A percentile compares a stretch with the other conserved stretches of the same genome.
Conservation (phyloP, 768 basidiomycete genomes). For the Phylloporus sp. region DNA sequence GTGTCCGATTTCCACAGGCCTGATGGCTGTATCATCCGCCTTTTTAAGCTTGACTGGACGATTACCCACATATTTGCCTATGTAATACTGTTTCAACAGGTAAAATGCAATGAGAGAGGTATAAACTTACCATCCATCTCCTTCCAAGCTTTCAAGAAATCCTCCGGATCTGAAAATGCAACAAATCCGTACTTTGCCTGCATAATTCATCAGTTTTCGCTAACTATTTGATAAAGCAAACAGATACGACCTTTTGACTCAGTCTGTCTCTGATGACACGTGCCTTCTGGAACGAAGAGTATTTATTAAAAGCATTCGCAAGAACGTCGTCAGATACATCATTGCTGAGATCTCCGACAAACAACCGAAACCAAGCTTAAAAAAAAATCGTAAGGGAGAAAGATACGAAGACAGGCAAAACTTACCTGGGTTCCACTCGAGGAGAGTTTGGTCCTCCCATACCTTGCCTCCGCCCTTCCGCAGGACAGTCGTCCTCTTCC, state of each 20-base stretch:
- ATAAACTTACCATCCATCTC: constrained; percentile 88
- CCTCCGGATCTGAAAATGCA: constrained; percentile 96
- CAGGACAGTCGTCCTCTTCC: constrained; percentile 89
- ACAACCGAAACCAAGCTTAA: constrained; percentile 93
- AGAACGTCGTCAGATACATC: constrained; percentile 97
- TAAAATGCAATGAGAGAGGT: not conserved
- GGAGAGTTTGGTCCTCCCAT: constrained; percentile 96
- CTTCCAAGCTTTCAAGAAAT: constrained; percentile 98
- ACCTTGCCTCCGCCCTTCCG: constrained; percentile 94
- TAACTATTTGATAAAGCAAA: not conserved
- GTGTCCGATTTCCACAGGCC: constrained; percentile 91
- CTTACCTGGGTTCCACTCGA: constrained; percentile 97
- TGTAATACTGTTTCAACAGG: constrained; percentile 10
- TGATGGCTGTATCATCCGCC: constrained; percentile 80
- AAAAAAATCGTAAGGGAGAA: constrained; percentile 4
- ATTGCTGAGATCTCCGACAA: constrained; percentile 97
- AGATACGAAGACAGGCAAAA: constrained; percentile 6
- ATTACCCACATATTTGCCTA: constrained; percentile 97
- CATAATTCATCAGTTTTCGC: constrained; percentile 3
- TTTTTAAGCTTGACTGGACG: constrained; percentile 96
- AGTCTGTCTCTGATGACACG: constrained; percentile 92
- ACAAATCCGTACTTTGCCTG: constrained; percentile 98
- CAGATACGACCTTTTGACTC: constrained; percentile 76
- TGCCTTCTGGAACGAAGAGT: constrained; percentile 90
- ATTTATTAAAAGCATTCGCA: constrained; percentile 89